Percentiles rank a stretch among this genome's conserved stretches.
These are phyloP conservation scores for Gleditsia sinensis DNA, from an alignment of 306 rosid species.

Conservation along the genomic window DNA sequence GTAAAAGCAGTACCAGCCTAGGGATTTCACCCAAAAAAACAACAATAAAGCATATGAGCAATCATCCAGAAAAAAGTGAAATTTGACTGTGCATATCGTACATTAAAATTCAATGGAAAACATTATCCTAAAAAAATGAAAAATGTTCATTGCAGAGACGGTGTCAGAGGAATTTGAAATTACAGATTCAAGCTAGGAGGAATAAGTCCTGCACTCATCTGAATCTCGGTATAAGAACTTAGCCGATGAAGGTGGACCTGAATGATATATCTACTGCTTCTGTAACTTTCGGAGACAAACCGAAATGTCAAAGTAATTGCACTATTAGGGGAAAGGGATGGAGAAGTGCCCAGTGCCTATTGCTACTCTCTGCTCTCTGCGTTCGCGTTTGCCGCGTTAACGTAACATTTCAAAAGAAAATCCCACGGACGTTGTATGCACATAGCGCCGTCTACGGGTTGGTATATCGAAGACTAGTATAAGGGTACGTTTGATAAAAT, in stretches of 20 bases:
- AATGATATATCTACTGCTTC: slow-evolving; percentile 4
- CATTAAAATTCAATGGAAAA: not conserved
- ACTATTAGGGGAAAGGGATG: not conserved
- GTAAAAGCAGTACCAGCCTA: not conserved
- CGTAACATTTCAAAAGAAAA: not conserved
- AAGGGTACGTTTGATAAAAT: too few relatives aligned
- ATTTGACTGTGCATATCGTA: not conserved
- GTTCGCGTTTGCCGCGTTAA: not conserved
- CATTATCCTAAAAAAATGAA: not conserved
- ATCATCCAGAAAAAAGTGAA: slow-evolving; percentile 1
- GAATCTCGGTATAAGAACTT: slow-evolving; percentile 13
- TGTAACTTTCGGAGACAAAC: not conserved
- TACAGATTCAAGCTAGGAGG: not conserved
- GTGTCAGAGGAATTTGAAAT: slow-evolving; percentile 8
- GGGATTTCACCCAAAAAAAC: not conserved
- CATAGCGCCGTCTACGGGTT: too few relatives aligned
- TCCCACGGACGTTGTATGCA: too few relatives aligned
- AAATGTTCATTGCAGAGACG: not conserved
- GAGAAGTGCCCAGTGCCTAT: not conserved
- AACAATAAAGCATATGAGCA: not conserved
- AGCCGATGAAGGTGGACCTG: slow-evolving; percentile 7
- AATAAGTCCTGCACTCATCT: slow-evolving; percentile 26
- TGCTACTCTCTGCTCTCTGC: not conserved
- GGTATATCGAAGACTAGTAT: too few relatives aligned
- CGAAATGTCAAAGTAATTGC: not conserved